Conservation (phyloP, 148 eudicot species). For the Vaccinium myrtillus region DNA sequence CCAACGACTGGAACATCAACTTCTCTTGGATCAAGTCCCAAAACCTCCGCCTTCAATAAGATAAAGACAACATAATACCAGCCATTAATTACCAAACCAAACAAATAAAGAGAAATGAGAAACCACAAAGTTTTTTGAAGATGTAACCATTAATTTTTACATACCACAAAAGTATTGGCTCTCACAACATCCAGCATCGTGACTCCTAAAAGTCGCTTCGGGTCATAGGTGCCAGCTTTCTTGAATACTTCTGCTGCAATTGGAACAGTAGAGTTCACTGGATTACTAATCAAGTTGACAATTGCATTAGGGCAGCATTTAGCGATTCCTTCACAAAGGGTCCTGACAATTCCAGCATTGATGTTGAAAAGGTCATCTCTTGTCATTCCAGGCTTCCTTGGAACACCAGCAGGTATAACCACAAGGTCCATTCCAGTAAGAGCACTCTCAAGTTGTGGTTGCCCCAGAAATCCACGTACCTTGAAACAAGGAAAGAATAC, state of each 20-base stretch:
- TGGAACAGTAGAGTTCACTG: slow-evolving; percentile 92
- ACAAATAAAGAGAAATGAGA: background rate
- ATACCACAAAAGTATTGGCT: slow-evolving; percentile 98
- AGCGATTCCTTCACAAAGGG: slow-evolving; percentile 82
- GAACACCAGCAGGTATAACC: slow-evolving; percentile 94
- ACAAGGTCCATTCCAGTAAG: slow-evolving; percentile 89
- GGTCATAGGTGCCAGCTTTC: slow-evolving; percentile 95
- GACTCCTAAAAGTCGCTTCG: slow-evolving; percentile 85
- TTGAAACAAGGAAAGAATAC: slow-evolving; percentile 14
- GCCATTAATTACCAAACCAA: background rate
- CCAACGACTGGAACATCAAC: slow-evolving; percentile 97
- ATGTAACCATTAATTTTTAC: slow-evolving; percentile 7
- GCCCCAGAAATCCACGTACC: slow-evolving; percentile 91
- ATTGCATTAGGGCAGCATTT: slow-evolving; percentile 85
- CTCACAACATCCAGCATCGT: slow-evolving; percentile 98
- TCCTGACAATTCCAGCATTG: slow-evolving; percentile 95
- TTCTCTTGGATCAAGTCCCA: slow-evolving; percentile 96
- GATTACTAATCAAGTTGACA: slow-evolving; percentile 93
- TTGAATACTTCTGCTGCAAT: slow-evolving; percentile 98
- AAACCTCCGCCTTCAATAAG: slow-evolving; percentile 75
- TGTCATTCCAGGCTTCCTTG: slow-evolving; percentile 99
- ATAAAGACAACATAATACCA: background rate
- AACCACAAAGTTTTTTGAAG: background rate
- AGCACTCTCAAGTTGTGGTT: slow-evolving; percentile 75
- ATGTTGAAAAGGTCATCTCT: slow-evolving; percentile 96